phyloP scores from a whole-genome alignment of 805 yeast species.

The Soucietia sequanensis region DNA sequence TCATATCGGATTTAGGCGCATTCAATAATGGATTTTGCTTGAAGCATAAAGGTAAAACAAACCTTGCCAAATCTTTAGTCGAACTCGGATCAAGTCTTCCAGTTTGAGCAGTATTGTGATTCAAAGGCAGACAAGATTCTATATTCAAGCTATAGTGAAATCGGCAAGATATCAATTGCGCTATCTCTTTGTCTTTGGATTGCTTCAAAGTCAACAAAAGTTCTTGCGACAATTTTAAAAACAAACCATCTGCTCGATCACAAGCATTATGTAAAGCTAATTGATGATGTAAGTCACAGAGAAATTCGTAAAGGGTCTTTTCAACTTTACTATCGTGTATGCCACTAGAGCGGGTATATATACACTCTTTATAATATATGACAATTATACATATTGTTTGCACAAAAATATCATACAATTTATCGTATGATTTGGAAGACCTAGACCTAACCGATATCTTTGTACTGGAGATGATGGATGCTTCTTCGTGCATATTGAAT shows the following conservation, averaged over 20 bases:
- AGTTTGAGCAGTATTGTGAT: constrained; percentile 51
- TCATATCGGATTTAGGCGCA: constrained; percentile 68
- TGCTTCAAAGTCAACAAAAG: constrained; percentile 44
- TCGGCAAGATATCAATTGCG: constrained; percentile 77
- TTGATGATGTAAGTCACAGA: constrained; percentile 67
- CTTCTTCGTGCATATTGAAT: constrained; percentile 54
- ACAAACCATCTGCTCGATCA: constrained; percentile 58
- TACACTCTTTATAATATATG: constrained; percentile 29
- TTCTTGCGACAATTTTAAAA: constrained; percentile 59
- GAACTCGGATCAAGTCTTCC: constrained; percentile 26
- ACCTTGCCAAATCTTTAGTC: constrained; percentile 41
- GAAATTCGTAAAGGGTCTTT: constrained; percentile 39
- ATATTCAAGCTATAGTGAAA: constrained; percentile 65
- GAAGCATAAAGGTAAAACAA: constrained; percentile 55
- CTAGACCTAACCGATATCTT: constrained; percentile 41
- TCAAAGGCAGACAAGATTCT: constrained; percentile 60
- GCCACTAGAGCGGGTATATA: neutral
- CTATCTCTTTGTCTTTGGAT: constrained; percentile 60
- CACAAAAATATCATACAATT: constrained; percentile 45
- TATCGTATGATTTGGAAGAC: constrained; percentile 43
- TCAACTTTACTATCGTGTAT: constrained; percentile 3
- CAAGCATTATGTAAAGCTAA: constrained; percentile 72
- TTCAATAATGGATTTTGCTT: constrained; percentile 58
- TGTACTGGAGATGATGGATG: constrained; percentile 34
- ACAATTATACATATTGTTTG: constrained; percentile 36